Evolutionary conservation across 352 stramenopile species (phyloP), one percentile per base, ranked within the genome.

Genomic region (Globisporangium spiculum): DNA sequence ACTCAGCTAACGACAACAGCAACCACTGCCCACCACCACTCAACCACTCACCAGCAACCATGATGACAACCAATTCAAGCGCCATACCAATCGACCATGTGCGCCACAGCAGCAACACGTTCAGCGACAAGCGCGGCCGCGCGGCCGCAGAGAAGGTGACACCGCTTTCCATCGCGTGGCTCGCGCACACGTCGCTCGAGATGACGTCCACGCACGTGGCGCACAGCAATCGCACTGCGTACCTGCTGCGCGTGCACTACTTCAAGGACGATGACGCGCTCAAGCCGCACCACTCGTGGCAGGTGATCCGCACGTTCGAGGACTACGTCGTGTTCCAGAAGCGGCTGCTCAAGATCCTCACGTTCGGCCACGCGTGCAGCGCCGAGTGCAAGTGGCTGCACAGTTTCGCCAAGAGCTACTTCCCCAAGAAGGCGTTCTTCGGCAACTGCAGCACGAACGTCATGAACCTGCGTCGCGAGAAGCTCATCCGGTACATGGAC

Each of bases 301-400:
- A 55, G 26, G 44, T 55, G 27, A 38, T 12, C 20, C 63, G 50
- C 41, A 20, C 60, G 44, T 87, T 83, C n/a, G 79, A 89, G 10
- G 79, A 84, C 55, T 86, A 83, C 48, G 60, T 67, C 6, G 62
- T 41, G 4, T 84, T 91, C 59, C 83, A 82, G 41, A 70, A 82
- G 60, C 72, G 74, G 1, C 67, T 91, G 20, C 63, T 86, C 4
- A 78, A 78, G 64, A 66, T 66, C 34, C 67, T 91, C 69, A 67
- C 81, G 48, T 78, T 77, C 38, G 84, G 82, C 55, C 84, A 92
- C 67, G 72, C 64, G 34, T 92, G 82, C 65, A 73, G 71, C 38
- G 78, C 82, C 53, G 80, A 91, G 61, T 91, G 84, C 74, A 77
- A 75, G 54, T 92, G 76, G 77, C 68, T 92, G 30, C 86, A 87